A percentile compares a stretch with the other conserved stretches of the same genome.
Evolutionary conservation across 768 basidiomycete species (phyloP).

Genomic region (Pleurotus cornucopiae): DNA sequence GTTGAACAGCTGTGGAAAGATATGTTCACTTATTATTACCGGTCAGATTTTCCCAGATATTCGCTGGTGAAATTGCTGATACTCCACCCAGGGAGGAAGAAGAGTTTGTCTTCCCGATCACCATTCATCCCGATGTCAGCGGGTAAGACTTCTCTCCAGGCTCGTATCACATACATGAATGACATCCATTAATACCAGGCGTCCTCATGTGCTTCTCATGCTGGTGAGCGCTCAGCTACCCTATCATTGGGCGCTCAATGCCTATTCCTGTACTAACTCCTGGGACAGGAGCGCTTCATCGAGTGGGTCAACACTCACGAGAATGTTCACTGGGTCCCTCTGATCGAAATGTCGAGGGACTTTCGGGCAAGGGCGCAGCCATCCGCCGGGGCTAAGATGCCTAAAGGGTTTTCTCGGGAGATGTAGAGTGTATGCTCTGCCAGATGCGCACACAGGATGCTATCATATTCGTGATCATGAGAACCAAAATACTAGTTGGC

Average conservation of each 20-base stretch:
- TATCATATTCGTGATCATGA: background rate
- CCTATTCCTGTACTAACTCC: background rate
- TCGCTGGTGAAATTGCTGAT: constrained; percentile 3
- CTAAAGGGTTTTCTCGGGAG: constrained; percentile 32
- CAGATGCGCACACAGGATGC: background rate
- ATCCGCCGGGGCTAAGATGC: constrained; percentile 50
- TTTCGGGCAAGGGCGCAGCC: constrained; percentile 52
- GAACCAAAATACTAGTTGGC: background rate
- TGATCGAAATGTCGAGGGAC: constrained; percentile 63
- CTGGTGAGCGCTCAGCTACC: constrained; percentile 33
- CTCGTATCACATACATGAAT: constrained; percentile 1
- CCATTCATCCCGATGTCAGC: constrained; percentile 76
- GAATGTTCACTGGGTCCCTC: constrained; percentile 65
- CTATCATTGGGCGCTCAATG: too few relatives aligned
- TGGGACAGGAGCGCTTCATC: constrained; percentile 59
- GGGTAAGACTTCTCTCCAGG: constrained; percentile 35
- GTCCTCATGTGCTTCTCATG: constrained; percentile 72
- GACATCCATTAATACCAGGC: constrained; percentile 25
- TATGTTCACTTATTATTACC: constrained; percentile 64
- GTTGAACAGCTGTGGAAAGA: constrained; percentile 77
- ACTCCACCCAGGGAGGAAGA: constrained; percentile 45
- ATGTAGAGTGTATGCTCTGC: background rate
- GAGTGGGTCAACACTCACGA: constrained; percentile 72
- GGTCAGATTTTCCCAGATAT: constrained; percentile 24
- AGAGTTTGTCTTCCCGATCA: constrained; percentile 69